phyloP scores from a whole-genome alignment of 2,329 filamentous ascomycete species.

The Fusarium nurragi region DNA sequence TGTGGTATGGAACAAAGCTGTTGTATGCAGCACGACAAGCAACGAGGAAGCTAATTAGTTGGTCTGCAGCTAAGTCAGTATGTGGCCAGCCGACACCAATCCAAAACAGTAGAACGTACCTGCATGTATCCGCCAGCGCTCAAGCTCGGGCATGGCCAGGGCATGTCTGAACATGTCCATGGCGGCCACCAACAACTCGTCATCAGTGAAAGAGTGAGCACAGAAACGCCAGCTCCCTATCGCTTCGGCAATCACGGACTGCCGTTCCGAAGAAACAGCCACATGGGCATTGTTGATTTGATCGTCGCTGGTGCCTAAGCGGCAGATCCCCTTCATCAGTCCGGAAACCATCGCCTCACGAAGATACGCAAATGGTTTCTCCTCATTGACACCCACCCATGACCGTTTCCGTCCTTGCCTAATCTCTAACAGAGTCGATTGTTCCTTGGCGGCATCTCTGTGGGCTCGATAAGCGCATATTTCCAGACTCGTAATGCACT shows the following conservation, averaged over 20 bases:
- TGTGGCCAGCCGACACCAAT: slow-evolving; percentile 17
- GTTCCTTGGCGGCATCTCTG: slow-evolving; percentile 78
- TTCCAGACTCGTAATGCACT: slow-evolving; percentile 78
- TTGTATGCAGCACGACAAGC: slow-evolving; percentile 96
- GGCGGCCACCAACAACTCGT: slow-evolving; percentile 88
- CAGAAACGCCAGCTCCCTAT: slow-evolving; percentile 88
- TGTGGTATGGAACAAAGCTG: slow-evolving; percentile 95
- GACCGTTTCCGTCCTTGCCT: slow-evolving; percentile 84
- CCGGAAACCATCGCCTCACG: slow-evolving; percentile 93
- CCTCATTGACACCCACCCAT: slow-evolving; percentile 88
- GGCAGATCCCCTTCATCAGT: slow-evolving; percentile 89
- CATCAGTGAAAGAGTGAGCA: slow-evolving; percentile 88
- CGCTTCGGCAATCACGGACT: slow-evolving; percentile 70
- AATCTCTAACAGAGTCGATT: slow-evolving; percentile 75
- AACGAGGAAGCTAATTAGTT: slow-evolving; percentile 85
- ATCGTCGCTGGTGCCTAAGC: slow-evolving; percentile 70
- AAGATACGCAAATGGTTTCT: slow-evolving; percentile 88
- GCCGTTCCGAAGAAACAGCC: slow-evolving; percentile 72
- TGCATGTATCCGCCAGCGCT: slow-evolving; percentile 80
- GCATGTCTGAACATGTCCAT: slow-evolving; percentile 91
- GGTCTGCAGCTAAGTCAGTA: slow-evolving; percentile 66
- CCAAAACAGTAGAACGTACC: slow-evolving; percentile 62
- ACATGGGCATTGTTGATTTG: slow-evolving; percentile 72
- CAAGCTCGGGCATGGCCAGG: slow-evolving; percentile 80
- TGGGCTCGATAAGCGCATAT: slow-evolving; percentile 86